Evolutionary conservation across 1,284 basidiomycete species (phyloP).

Genomic region (Leccinum holopus): DNA sequence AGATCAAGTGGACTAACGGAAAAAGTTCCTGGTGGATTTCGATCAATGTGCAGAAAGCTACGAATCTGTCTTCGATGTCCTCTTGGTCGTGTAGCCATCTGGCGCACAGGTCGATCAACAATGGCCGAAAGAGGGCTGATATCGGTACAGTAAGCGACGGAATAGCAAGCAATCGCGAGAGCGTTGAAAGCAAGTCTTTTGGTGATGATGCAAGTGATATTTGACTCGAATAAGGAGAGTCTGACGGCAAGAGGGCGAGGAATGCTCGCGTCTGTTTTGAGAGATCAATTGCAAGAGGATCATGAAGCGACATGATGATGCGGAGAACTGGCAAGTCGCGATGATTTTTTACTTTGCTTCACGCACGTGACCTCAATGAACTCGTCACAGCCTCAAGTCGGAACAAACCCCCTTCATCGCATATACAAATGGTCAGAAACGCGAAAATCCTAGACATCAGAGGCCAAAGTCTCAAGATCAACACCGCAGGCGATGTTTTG

Average conservation of each 20-base stretch:
- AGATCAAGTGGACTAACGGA: slow-evolving; percentile 52
- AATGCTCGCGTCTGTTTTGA: slow-evolving; percentile 48
- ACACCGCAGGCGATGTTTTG: slow-evolving; percentile 76
- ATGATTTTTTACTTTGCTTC: not conserved
- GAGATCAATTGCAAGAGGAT: slow-evolving; percentile 53
- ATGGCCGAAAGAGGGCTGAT: slow-evolving; percentile 60
- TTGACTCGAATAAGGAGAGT: slow-evolving; percentile 36
- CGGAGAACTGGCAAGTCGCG: not conserved
- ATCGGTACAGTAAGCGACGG: slow-evolving; percentile 57
- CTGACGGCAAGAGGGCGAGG: slow-evolving; percentile 41
- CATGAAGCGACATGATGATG: slow-evolving; percentile 17
- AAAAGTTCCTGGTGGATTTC: slow-evolving; percentile 74
- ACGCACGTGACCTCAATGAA: slow-evolving; percentile 23
- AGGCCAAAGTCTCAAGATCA: slow-evolving; percentile 66
- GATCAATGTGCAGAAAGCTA: slow-evolving; percentile 59
- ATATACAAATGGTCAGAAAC: slow-evolving; percentile 21
- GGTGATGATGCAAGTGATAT: slow-evolving; percentile 36
- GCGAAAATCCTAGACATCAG: slow-evolving; percentile 33
- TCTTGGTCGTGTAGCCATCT: slow-evolving; percentile 59
- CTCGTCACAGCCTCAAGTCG: not conserved
- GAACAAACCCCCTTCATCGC: not conserved
- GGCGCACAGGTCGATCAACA: slow-evolving; percentile 69
- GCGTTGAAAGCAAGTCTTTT: slow-evolving; percentile 39
- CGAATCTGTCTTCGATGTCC: slow-evolving; percentile 52
- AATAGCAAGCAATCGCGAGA: slow-evolving; percentile 51